Conservation (phyloP, 2,329 filamentous ascomycete species). For the Aspergillus puulaauensis region DNA sequence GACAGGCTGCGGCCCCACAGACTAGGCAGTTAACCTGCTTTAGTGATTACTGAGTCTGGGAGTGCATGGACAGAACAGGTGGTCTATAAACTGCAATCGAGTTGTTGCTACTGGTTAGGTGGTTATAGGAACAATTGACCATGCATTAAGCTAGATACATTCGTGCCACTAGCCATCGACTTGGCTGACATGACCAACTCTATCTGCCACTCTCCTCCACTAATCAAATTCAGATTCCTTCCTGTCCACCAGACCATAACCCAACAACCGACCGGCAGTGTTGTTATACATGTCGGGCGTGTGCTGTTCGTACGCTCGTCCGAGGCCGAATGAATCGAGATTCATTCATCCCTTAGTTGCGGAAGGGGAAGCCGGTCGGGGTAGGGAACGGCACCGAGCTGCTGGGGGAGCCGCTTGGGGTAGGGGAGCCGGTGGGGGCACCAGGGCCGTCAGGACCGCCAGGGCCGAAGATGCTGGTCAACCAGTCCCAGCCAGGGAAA, state of each 20-base stretch:
- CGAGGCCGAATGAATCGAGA: no score
- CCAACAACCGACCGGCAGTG: slow-evolving; percentile 5
- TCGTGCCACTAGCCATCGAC: background rate
- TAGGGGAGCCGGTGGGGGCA: background rate
- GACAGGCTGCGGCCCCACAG: background rate
- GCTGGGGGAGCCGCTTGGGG: background rate
- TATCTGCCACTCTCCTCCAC: background rate
- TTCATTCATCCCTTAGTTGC: background rate
- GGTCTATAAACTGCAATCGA: background rate
- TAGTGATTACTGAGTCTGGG: background rate
- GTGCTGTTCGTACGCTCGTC: background rate
- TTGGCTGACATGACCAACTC: background rate
- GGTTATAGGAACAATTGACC: background rate
- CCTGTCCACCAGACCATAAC: background rate
- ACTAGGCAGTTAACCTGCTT: background rate
- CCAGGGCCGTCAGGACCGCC: background rate
- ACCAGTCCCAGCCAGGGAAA: background rate
- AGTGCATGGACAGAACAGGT: no score
- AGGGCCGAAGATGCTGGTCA: background rate
- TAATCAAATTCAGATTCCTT: no score
- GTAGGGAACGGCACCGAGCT: background rate
- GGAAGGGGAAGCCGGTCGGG: background rate
- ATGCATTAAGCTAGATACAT: slow-evolving; percentile 1
- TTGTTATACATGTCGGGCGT: background rate
- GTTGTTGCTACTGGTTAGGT: background rate